Evolutionary conservation across 148 eudicot species (phyloP), one percentile per base, ranked within the genome.

Genomic region (Rhododendron kiyosumense): DNA sequence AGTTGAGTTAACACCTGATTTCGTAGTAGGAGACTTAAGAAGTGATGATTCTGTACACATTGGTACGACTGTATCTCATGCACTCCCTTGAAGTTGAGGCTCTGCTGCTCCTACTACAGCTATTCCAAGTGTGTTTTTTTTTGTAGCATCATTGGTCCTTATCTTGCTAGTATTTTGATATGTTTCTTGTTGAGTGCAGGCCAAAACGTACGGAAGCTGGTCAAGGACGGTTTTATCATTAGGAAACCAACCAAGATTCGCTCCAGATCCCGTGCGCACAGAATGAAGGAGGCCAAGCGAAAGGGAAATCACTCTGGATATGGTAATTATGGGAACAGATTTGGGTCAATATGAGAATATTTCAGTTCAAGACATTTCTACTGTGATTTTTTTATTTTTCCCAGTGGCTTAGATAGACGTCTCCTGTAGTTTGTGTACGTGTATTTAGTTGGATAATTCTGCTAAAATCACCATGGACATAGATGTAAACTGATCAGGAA

Each of bases 221-320:
- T 94, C 48, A 94, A 94, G 91, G 97, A 94, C 89, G 95, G 97
- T 32, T 93, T 94, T 85, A 90, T 94, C 48, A 94, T 94, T 86
- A 90, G 96, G 88, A 94, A 94, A 90, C 98, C 98, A n/a, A 92
- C 98, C 87, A 93, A 93, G 92, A 94, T 94, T 41, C 96, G 93
- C 89, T 94, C 98, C 0, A 86, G 98, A 83, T 94, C 98, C 32
- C 93, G 98, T 74, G 98, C 98, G 30, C 96, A 94, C 28, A 85
- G 95, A n/a, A 94, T 94, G 95, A 93, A 92, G 84, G 95, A 93
- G 86, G 98, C 98, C 83, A 93, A 94, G 90, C 89, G 93, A 75
- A 94, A 94, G 93, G 98, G 98, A 2, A 96, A 96, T 83, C 98
- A 94, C 87, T 92, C 98, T 89, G 98, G 96, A 89, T 92, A 93